Percentiles rank a stretch among this genome's conserved stretches.
These are phyloP conservation scores for Mucor saturninus DNA, from an alignment of 371 early-diverging fungal genomes.

Conservation along the genomic window DNA sequence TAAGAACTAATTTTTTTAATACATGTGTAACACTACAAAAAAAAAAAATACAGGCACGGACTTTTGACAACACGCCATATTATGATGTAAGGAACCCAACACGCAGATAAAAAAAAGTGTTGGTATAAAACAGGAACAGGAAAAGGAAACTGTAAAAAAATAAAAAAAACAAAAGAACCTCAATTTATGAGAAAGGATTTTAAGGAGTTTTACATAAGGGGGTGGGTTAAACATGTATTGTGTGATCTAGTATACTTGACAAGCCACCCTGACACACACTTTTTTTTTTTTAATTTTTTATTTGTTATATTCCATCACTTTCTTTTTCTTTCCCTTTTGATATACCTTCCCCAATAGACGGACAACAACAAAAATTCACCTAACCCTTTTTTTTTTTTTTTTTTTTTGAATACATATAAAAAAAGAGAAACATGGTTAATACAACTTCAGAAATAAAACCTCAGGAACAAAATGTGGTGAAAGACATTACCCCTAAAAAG, in stretches of 20 bases:
- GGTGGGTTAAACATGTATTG: too few species aligned
- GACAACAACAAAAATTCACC: too few species aligned
- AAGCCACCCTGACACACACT: slow-evolving; percentile 5
- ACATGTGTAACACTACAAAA: neutral
- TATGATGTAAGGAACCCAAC: neutral
- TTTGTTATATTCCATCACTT: neutral
- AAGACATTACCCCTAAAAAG: slow-evolving; percentile 23
- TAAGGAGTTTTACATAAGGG: too few species aligned
- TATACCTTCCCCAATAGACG: neutral
- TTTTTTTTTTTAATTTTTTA: slow-evolving; percentile 2
- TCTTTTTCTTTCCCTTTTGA: slow-evolving; percentile 3
- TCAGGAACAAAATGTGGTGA: slow-evolving; percentile 18
- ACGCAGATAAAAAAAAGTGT: neutral
- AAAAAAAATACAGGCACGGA: slow-evolving; percentile 3
- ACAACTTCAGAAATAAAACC: slow-evolving; percentile 9
- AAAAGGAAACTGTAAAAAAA: neutral
- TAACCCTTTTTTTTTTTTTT: neutral
- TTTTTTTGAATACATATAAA: neutral
- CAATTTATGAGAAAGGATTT: too few species aligned
- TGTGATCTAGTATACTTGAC: neutral
- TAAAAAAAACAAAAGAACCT: too few species aligned
- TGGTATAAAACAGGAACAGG: neutral
- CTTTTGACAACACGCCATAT: slow-evolving; percentile 55
- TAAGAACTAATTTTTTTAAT: neutral
- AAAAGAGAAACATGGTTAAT: slow-evolving; percentile 10